Evolutionary conservation across 1,284 basidiomycete species (phyloP), one percentile per base, ranked within the genome.

Genomic region (Ceratobasidium sp.): DNA sequence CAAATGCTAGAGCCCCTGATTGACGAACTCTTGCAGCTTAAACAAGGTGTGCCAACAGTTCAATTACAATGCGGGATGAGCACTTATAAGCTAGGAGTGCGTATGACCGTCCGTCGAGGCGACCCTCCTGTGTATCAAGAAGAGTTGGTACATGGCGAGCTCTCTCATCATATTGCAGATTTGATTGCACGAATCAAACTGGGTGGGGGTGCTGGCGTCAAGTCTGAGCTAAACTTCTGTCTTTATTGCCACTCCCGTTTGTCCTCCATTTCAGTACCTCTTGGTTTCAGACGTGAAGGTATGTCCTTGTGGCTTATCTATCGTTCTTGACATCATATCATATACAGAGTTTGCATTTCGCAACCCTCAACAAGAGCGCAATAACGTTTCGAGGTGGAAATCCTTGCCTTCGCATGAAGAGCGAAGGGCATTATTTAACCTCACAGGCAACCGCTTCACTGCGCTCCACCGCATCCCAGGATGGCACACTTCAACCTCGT

Each of bases 1-100:
- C 72, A 73, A 11, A 57, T 67, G 47, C 13, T 73, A 8, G 64
- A 61, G 1, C 62, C 57, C 0, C 32, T 73, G 6, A 30, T 69
- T 21, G 41, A 73, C n/a, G 54, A 69, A 1, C 18, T 72, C 9
- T 18, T 61, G 21, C 13, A 46, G 38, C 69, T 72, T 1, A 43
- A 72, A 26, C 23, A 52, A 72, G 69, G 69, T 72, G 3, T 5
- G 35, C 11, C 35, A 5, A 4, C 6, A 11, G 35, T 4, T 38
- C 11, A 38, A 5, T 38, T 11, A 38, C 4, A 38, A 38, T 38
- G 4, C 35, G 6, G 11, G 35, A 5, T 11, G 11, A 38, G 35
- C 11, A 11, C 35, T 38, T 38, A 38, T 11, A 38, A 5, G 11
- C 11, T 38, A 41, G 55, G 35, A 35, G 35, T 58, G 26, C 26